A percentile compares a stretch with the other conserved stretches of the same genome.
These are phyloP conservation scores for Sesbania bispinosa DNA, from an alignment of 306 rosid species.

Conservation along the genomic window DNA sequence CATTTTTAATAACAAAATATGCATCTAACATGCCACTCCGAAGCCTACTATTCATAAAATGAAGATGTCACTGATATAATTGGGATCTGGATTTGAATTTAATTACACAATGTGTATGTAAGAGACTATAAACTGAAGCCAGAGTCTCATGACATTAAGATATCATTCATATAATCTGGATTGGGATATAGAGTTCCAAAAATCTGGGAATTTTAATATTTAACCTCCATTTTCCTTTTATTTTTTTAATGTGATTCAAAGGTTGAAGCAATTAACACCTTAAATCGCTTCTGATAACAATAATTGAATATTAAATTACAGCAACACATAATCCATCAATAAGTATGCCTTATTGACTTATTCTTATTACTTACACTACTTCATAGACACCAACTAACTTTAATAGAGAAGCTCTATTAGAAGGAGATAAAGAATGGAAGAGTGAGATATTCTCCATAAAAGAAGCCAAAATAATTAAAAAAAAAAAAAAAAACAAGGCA, in stretches of 20 bases:
- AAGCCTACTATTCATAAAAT: neutral
- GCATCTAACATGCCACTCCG: neutral
- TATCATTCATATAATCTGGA: no score
- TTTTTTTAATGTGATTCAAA: neutral
- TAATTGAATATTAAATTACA: neutral
- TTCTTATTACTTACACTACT: neutral
- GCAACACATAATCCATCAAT: neutral
- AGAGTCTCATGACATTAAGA: no score
- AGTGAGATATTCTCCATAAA: no score
- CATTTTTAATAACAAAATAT: no score
- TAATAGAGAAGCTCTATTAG: neutral
- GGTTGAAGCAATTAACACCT: neutral
- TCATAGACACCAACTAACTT: neutral
- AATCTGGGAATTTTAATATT: neutral
- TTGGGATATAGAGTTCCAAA: neutral
- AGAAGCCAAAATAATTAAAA: no score
- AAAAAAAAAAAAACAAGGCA: no score
- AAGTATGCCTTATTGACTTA: neutral
- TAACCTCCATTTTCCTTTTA: neutral
- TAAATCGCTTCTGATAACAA: neutral
- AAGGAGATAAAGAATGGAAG: neutral
- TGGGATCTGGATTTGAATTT: neutral
- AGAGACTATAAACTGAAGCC: no score
- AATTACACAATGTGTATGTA: neutral
- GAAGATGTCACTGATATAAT: neutral